Conservation (phyloP, 1,139 yeast genomes). For the Magnusiomyces suaveolens region DNA sequence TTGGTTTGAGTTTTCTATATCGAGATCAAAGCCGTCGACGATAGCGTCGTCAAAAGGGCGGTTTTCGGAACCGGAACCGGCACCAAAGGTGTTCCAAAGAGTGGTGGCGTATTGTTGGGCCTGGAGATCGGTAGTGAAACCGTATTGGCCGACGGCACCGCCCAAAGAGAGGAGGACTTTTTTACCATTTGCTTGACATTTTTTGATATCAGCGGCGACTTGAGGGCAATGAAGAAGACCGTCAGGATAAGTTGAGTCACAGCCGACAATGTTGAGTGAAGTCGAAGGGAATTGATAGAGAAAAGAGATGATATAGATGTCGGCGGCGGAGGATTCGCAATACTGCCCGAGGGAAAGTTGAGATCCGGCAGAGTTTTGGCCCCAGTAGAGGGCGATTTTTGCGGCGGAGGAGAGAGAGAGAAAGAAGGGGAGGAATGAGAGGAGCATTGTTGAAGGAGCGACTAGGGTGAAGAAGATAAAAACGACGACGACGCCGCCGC, state of each 20-base stretch:
- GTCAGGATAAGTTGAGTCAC: constrained; percentile 43
- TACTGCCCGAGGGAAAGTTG: constrained; percentile 56
- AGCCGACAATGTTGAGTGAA: constrained; percentile 58
- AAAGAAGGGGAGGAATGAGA: too few species aligned
- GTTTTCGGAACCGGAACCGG: constrained; percentile 44
- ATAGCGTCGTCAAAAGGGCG: constrained; percentile 68
- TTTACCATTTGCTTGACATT: constrained; percentile 67
- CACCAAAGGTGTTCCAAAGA: constrained; percentile 80
- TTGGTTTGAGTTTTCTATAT: constrained; percentile 48
- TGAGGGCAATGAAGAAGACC: constrained; percentile 48
- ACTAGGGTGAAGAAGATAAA: too few species aligned
- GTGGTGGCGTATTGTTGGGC: constrained; percentile 63
- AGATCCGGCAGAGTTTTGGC: constrained; percentile 62
- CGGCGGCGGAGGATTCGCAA: constrained; percentile 62
- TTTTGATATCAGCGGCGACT: constrained; percentile 58
- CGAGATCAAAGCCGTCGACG: constrained; percentile 64
- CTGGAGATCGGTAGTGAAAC: constrained; percentile 50
- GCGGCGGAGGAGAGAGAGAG: too few species aligned
- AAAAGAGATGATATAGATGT: constrained; percentile 65
- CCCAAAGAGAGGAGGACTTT: constrained; percentile 69
- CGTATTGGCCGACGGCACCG: constrained; percentile 72
- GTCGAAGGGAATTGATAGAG: constrained; percentile 47
- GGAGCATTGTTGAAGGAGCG: too few species aligned
- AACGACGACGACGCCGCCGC: too few species aligned
- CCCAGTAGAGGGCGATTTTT: constrained; percentile 89